Evolutionary conservation across 768 basidiomycete species (phyloP).

Genomic region (Heimioporus sp.): DNA sequence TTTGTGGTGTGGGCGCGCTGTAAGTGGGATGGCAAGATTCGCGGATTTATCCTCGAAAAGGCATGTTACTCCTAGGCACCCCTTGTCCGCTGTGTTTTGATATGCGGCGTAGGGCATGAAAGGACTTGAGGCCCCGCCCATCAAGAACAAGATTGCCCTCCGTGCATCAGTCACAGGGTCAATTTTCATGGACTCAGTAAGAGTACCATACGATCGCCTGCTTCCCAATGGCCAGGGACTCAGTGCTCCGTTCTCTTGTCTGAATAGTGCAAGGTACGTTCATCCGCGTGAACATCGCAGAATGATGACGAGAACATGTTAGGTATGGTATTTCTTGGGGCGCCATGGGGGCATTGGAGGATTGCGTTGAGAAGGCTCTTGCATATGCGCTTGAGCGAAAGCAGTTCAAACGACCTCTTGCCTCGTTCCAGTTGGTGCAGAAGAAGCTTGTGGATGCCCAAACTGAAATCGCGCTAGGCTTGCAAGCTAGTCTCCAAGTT

Average conservation of each 20-base stretch:
- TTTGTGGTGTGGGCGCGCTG: conserved; percentile 95
- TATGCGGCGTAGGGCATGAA: conserved; percentile 57
- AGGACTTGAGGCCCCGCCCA: conserved; percentile 81
- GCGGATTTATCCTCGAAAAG: conserved; percentile 91
- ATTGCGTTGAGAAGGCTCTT: conserved; percentile 76
- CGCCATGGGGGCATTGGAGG: conserved; percentile 93
- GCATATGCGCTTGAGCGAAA: conserved; percentile 85
- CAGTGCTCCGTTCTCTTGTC: conserved; percentile 84
- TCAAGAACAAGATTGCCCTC: conserved; percentile 92
- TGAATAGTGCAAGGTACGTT: conserved; percentile 78
- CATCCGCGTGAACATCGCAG: background rate
- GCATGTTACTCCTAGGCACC: conserved; percentile 32
- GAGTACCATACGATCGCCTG: conserved; percentile 69
- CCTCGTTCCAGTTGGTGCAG: conserved; percentile 95
- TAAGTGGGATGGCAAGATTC: conserved; percentile 89
- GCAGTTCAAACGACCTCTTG: conserved; percentile 88
- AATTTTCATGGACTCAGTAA: conserved; percentile 89
- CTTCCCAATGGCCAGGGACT: conserved; percentile 79
- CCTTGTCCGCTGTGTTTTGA: background rate
- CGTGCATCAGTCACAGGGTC: conserved; percentile 83
- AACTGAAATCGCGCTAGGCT: conserved; percentile 77
- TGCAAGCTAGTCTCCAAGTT: conserved; percentile 73
- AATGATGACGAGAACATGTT: background rate
- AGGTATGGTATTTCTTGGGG: conserved; percentile 93
- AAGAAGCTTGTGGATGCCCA: conserved; percentile 96